phyloP scores from a whole-genome alignment of 306 rosid species.

The Quercus mongolica region DNA sequence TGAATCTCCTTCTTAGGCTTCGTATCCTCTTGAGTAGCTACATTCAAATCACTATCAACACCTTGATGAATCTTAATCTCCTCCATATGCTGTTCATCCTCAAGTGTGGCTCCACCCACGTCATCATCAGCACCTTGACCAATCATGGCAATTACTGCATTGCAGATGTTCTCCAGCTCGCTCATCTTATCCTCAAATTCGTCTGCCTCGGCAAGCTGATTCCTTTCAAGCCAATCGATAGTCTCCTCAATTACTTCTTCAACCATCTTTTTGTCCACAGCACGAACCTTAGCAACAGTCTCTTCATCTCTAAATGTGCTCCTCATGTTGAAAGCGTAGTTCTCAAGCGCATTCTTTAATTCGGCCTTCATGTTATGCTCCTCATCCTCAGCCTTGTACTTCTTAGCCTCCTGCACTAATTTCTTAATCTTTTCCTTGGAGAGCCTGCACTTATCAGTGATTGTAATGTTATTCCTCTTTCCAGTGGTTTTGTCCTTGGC shows the following conservation, averaged over 20 bases:
- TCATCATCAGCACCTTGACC: too few species aligned
- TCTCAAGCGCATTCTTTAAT: constrained; percentile 45
- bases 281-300: constrained; percentile 42
- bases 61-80: too few species aligned
- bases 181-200: constrained; percentile 1
- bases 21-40: too few species aligned
- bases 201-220: background rate
- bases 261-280: constrained; percentile 43
- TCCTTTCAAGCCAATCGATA: constrained; percentile 33
- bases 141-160: background rate
- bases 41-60: too few species aligned
- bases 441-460: constrained; percentile 35
- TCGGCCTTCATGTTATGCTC: constrained; percentile 36
- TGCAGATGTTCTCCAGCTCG: background rate
- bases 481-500: constrained; percentile 44
- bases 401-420: constrained; percentile 34
- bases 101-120: too few species aligned
- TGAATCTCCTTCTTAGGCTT: too few species aligned
- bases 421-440: constrained; percentile 35
- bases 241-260: constrained; percentile 47
- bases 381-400: too few species aligned
- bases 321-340: constrained; percentile 49
- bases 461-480: constrained; percentile 37
- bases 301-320: constrained; percentile 46
- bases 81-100: too few species aligned